These are phyloP conservation scores for Cercospora citrullina DNA, from an alignment of 2,329 filamentous ascomycete genomes.

Conservation along the genomic window DNA sequence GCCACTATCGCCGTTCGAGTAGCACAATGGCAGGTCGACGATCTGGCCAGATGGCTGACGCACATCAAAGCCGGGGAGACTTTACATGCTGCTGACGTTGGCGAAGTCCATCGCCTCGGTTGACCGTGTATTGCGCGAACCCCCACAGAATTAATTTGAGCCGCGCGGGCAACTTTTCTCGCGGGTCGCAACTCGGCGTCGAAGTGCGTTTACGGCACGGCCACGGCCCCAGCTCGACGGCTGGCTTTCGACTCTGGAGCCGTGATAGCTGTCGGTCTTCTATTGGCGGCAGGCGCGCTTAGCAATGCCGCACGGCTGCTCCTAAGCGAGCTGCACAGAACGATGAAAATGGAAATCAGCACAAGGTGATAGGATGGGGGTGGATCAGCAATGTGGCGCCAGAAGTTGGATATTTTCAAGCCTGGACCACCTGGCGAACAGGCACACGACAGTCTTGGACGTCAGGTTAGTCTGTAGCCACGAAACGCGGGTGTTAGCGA, in stretches of 20 bases:
- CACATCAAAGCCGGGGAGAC: background rate
- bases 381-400: background rate
- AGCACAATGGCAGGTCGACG: background rate
- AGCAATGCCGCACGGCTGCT: constrained; percentile 5
- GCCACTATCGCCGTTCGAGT: background rate
- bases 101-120: background rate
- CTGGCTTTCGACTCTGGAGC: background rate
- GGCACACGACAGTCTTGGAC: background rate
- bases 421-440: constrained; percentile 4
- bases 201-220: background rate
- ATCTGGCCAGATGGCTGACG: background rate
- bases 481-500: constrained; percentile 9
- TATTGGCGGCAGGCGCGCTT: background rate
- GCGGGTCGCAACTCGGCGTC: background rate
- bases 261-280: background rate
- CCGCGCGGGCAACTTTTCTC: background rate
- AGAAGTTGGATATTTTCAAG: background rate
- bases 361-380: background rate
- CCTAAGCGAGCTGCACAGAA: background rate
- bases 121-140: background rate
- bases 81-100: background rate
- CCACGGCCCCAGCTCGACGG: background rate
- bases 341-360: background rate
- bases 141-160: background rate
- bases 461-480: constrained; percentile 7